These are phyloP conservation scores for Trichophyton mentagrophytes DNA, from an alignment of 2,329 filamentous ascomycete genomes.

Conservation along the genomic window DNA sequence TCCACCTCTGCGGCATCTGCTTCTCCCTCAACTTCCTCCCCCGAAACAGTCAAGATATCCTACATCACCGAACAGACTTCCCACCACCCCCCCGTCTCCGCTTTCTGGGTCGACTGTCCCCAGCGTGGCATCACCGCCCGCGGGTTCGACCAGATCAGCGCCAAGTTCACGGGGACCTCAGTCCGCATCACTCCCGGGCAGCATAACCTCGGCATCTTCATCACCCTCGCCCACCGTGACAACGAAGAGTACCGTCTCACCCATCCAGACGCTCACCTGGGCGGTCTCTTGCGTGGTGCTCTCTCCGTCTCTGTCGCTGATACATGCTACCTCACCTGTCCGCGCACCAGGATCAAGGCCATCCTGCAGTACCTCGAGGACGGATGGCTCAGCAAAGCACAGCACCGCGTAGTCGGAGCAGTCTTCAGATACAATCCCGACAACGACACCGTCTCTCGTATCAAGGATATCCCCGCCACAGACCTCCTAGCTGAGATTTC, in stretches of 20 bases:
- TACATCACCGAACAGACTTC: slow-evolving; percentile 97
- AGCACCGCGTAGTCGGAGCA: slow-evolving; percentile 83
- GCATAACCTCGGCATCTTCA: slow-evolving; percentile 92
- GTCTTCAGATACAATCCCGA: slow-evolving; percentile 82
- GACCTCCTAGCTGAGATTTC: slow-evolving; percentile 72
- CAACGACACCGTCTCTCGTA: slow-evolving; percentile 64
- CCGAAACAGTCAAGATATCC: slow-evolving; percentile 58
- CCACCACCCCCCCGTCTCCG: slow-evolving; percentile 92
- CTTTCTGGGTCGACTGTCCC: slow-evolving; percentile 85
- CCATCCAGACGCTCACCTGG: slow-evolving; percentile 84
- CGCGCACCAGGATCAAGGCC: slow-evolving; percentile 79
- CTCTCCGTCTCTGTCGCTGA: slow-evolving; percentile 85
- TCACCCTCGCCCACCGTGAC: slow-evolving; percentile 64
- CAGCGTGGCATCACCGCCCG: slow-evolving; percentile 77
- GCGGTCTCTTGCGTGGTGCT: slow-evolving; percentile 75
- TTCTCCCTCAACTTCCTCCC: neutral
- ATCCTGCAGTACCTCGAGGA: slow-evolving; percentile 91
- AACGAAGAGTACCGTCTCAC: slow-evolving; percentile 91
- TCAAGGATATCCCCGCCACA: slow-evolving; percentile 75
- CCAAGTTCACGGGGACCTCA: slow-evolving; percentile 94
- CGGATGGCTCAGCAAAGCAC: slow-evolving; percentile 81
- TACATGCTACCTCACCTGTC: slow-evolving; percentile 73
- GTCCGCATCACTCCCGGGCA: slow-evolving; percentile 82
- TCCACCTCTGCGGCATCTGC: neutral
- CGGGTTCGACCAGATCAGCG: slow-evolving; percentile 90